Evolutionary conservation across 1,139 yeast genomes (phyloP), one percentile per base, ranked within the genome.

Genomic region (Hansenula anomala): DNA sequence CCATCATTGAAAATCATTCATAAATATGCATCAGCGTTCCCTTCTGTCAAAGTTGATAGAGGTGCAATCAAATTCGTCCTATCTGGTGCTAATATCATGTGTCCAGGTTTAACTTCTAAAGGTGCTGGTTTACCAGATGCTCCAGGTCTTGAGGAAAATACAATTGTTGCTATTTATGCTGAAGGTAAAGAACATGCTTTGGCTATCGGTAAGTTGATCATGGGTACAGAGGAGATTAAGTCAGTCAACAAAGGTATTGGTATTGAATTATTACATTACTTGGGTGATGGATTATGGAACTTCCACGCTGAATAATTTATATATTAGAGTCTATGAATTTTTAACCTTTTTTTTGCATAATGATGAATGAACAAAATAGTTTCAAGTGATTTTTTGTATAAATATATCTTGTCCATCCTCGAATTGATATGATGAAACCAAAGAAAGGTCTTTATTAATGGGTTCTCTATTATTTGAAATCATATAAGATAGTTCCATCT

Each of bases 61-160:
- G 98, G 98, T 42, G 98, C 97, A 37, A 89, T 90, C 58, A 90
- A 90, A 63, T 90, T 90, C 56, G 95, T 90, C 18, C 67, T 90
- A 28, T 84, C 95, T 2, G 97, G 97, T 39, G 97, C 97, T 26
- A 89, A 89, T 57, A 85, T 90, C 53, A 90, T 89, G 97, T 90
- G 97, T 64, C 97, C 97, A 6, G 98, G 98, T 20, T 71, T 90
- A 48, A 90, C 97, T 0, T 86, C 96, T 16, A 73, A 86, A 10
- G 97, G 97, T 33, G 97, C 96, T 23, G 63, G 68, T 42, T 68
- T 90, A 45, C 97, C 97, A 13, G 92, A 82, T 23, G 73, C 78
- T 25, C 70, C 75, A 23, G 73, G 75, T 16, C 63, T 73, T 54
- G 80, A 78, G 37, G 70, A 76, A 52, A 95, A 76, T 41, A 71